phyloP scores from a whole-genome alignment of 1,284 basidiomycete species.

The Rhodotorula glutinis region DNA sequence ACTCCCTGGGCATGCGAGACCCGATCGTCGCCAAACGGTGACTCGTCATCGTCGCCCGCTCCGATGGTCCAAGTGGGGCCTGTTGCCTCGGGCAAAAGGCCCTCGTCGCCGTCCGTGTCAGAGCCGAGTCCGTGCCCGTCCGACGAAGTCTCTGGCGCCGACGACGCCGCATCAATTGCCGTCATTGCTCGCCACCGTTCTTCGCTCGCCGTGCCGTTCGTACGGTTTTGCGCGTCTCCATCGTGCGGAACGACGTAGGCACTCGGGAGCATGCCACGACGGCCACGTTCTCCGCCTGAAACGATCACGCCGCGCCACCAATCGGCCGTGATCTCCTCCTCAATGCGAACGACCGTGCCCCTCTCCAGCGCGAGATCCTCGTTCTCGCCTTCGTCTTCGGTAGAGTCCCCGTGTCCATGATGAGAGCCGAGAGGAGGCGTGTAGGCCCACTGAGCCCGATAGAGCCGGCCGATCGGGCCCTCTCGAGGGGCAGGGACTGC shows the following conservation, averaged over 20 bases:
- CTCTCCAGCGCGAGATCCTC: slow-evolving; percentile 14
- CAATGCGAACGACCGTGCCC: slow-evolving; percentile 16
- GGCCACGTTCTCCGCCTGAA: background rate
- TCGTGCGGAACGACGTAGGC: slow-evolving; percentile 20
- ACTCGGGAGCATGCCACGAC: slow-evolving; percentile 21
- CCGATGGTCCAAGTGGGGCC: background rate
- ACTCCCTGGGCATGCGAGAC: background rate
- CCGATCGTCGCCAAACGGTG: slow-evolving; percentile 3
- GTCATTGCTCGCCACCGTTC: background rate
- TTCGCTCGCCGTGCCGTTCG: background rate
- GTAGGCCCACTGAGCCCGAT: slow-evolving; percentile 22
- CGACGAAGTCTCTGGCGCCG: background rate
- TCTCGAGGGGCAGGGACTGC: background rate
- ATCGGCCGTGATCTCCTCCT: slow-evolving; percentile 15
- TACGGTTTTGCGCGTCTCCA: background rate
- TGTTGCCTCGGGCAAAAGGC: background rate
- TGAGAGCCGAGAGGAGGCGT: background rate
- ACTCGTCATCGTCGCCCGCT: background rate
- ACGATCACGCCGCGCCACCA: slow-evolving; percentile 24
- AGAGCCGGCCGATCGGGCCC: slow-evolving; percentile 1
- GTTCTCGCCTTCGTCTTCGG: background rate
- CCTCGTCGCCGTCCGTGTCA: slow-evolving; percentile 3
- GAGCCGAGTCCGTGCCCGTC: background rate
- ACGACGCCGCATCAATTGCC: background rate
- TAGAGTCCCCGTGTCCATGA: background rate